A percentile compares a stretch with the other conserved stretches of the same genome.
phyloP scores from a whole-genome alignment of 2,329 filamentous ascomycete genomes.

The Didymellaceae sp. region DNA sequence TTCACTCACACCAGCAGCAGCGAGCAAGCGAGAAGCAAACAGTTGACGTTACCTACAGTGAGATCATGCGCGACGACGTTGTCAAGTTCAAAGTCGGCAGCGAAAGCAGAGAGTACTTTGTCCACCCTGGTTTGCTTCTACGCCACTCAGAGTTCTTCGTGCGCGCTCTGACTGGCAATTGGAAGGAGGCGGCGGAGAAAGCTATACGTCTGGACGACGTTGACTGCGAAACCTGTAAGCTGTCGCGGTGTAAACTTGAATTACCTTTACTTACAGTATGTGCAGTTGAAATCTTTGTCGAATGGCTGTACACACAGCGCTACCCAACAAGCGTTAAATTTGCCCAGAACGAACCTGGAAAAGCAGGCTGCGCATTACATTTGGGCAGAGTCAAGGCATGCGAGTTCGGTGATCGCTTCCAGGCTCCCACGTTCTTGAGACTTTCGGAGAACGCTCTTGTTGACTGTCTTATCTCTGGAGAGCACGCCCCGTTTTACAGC shows the following conservation, averaged over 20 bases:
- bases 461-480: not conserved
- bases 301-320: slow-evolving; percentile 22
- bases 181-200: not conserved
- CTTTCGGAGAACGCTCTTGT: not conserved
- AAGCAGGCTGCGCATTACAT: not conserved
- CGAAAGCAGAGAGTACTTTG: too few relatives aligned
- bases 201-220: too few relatives aligned
- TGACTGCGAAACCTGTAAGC: too few relatives aligned
- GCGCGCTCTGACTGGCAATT: not conserved
- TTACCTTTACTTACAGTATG: too few relatives aligned
- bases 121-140: not conserved
- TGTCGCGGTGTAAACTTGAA: too few relatives aligned
- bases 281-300: slow-evolving; percentile 24
- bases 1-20: too few relatives aligned
- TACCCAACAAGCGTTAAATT: not conserved
- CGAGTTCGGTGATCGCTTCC: slow-evolving; percentile 8
- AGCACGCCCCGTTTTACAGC: not conserved
- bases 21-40: too few relatives aligned
- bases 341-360: too few relatives aligned
- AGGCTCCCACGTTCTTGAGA: not conserved
- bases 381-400: slow-evolving; percentile 3
- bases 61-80: too few relatives aligned
- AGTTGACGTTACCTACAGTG: too few relatives aligned
- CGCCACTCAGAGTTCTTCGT: not conserved
- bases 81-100: too few relatives aligned